Conservation (phyloP, 352 stramenopile species). For the Globisporangium echinulatum region DNA sequence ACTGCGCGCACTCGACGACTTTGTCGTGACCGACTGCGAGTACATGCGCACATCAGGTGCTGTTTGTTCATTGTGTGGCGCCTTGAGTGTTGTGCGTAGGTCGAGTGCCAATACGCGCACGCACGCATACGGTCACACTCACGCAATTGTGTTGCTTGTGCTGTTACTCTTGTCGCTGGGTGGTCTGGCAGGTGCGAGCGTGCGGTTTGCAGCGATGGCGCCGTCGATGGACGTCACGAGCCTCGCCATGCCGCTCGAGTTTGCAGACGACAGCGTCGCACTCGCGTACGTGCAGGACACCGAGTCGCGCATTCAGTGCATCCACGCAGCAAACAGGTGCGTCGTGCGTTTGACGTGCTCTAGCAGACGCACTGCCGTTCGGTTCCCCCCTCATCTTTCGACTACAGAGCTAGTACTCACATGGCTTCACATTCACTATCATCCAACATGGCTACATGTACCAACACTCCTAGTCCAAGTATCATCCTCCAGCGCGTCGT, state of each 20-base stretch:
- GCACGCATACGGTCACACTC: neutral
- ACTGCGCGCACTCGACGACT: slow-evolving; percentile 53
- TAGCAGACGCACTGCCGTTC: no score
- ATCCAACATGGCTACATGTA: neutral
- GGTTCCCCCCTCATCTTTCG: neutral
- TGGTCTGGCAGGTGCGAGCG: slow-evolving; percentile 4
- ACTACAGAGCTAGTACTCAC: neutral
- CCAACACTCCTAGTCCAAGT: slow-evolving; percentile 13
- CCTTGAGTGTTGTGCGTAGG: no score
- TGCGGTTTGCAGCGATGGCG: slow-evolving; percentile 6
- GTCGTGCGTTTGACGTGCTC: neutral
- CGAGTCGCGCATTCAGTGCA: slow-evolving; percentile 19
- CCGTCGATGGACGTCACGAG: slow-evolving; percentile 14
- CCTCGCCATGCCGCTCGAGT: slow-evolving; percentile 36
- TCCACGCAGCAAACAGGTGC: slow-evolving; percentile 41
- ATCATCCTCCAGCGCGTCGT: slow-evolving; percentile 31
- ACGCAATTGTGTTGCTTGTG: neutral
- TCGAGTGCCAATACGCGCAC: neutral
- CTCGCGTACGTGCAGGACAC: slow-evolving; percentile 28
- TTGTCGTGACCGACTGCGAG: slow-evolving; percentile 59
- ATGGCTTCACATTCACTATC: neutral
- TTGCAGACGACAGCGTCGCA: slow-evolving; percentile 35
- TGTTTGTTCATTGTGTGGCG: neutral
- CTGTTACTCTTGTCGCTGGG: neutral
- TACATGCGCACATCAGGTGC: slow-evolving; percentile 37